Conservation (phyloP, 192 early-diverging fungal genomes). For the Coemansia brasiliensis region DNA sequence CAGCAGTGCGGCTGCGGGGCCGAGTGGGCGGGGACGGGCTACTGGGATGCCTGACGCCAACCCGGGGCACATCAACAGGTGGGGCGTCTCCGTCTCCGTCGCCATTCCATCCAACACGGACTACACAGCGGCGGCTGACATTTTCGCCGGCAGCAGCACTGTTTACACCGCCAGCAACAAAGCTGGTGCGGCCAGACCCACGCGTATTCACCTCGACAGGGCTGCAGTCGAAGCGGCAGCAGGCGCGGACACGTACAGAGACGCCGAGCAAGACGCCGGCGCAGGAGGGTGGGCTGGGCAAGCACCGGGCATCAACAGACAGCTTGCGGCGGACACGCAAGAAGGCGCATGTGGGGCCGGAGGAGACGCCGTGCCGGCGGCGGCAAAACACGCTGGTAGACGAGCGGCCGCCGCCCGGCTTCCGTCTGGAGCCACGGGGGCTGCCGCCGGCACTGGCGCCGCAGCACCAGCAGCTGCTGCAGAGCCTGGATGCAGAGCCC, state of each 20-base stretch:
- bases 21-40: slow-evolving; percentile 1
- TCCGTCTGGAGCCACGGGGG: slow-evolving; percentile 18
- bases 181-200: slow-evolving; percentile 55
- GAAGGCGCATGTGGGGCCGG: slow-evolving; percentile 40
- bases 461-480: slow-evolving; percentile 34
- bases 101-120: slow-evolving; percentile 21
- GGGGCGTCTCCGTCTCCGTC: slow-evolving; percentile 16
- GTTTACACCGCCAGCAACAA: slow-evolving; percentile 56
- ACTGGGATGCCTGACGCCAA: slow-evolving; percentile 28
- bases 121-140: slow-evolving; percentile 32
- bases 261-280: slow-evolving; percentile 4
- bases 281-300: slow-evolving; percentile 34
- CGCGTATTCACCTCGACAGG: slow-evolving; percentile 53
- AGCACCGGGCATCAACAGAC: slow-evolving; percentile 50
- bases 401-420: slow-evolving; percentile 38
- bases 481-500: slow-evolving; percentile 25
- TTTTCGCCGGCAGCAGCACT: slow-evolving; percentile 37
- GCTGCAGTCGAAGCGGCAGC: slow-evolving; percentile 51
- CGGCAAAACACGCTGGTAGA: slow-evolving; percentile 54
- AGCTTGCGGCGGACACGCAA: slow-evolving; percentile 49
- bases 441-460: slow-evolving; percentile 39
- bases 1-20: slow-evolving; percentile 5
- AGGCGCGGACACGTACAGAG: slow-evolving; percentile 32
- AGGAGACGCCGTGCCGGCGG: slow-evolving; percentile 41
- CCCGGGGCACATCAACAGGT: slow-evolving; percentile 1